A percentile compares a stretch with the other conserved stretches of the same genome.
phyloP scores from a whole-genome alignment of 768 basidiomycete species.

The Fomitopsis serialis region DNA sequence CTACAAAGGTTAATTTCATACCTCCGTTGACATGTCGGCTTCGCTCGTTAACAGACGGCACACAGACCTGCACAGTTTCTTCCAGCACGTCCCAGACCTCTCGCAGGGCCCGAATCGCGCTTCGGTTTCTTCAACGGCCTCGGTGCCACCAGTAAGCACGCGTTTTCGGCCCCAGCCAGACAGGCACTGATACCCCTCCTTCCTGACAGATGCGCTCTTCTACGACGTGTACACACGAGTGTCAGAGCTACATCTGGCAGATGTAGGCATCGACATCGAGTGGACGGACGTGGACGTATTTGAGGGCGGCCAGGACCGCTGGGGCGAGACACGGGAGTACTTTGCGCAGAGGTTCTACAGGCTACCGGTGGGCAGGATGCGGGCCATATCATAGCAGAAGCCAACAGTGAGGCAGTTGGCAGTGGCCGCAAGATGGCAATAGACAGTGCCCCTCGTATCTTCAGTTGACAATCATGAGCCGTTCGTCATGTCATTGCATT shows the following conservation, averaged over 20 bases:
- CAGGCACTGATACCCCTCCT: not conserved
- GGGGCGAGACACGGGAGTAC: conserved; percentile 74
- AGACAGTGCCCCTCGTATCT: too few species aligned
- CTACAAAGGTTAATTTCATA: conserved; percentile 47
- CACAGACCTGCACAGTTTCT: conserved; percentile 71
- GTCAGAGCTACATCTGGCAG: conserved; percentile 79
- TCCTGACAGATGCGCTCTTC: conserved; percentile 63
- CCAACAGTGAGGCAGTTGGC: too few species aligned
- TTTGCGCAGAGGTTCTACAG: conserved; percentile 75
- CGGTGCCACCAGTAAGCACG: conserved; percentile 78
- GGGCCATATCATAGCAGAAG: conserved; percentile 8
- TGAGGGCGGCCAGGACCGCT: conserved; percentile 51
- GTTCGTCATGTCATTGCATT: too few species aligned
- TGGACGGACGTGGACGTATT: conserved; percentile 84
- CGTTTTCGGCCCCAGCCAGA: not conserved
- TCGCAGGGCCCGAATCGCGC: conserved; percentile 66
- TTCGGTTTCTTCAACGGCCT: conserved; percentile 98
- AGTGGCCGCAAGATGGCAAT: too few species aligned
- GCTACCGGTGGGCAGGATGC: conserved; percentile 46
- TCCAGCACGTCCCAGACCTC: conserved; percentile 74
- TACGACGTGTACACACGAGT: conserved; percentile 90
- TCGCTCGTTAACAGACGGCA: not conserved
- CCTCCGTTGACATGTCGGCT: not conserved
- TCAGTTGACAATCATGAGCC: too few species aligned
- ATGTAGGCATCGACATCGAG: conserved; percentile 68